Conservation (phyloP, 2,329 filamentous ascomycete genomes). For the Neoarthrinium moseri region DNA sequence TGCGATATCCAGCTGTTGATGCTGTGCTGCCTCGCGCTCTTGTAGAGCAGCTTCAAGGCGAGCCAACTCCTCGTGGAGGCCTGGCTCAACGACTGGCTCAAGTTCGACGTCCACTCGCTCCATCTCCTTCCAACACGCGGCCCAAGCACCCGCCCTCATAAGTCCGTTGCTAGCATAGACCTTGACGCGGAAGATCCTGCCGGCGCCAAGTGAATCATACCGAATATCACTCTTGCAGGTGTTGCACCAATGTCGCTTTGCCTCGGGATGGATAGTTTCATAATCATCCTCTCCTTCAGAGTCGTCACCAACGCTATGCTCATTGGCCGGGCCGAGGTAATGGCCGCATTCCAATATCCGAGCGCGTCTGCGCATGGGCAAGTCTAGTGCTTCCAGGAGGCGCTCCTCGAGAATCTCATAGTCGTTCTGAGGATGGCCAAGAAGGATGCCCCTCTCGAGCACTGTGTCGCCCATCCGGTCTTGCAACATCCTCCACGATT, state of each 20-base stretch:
- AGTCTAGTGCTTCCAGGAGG: slow-evolving; percentile 70
- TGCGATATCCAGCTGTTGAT: slow-evolving; percentile 30
- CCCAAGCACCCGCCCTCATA: slow-evolving; percentile 90
- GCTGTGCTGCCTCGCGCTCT: slow-evolving; percentile 28
- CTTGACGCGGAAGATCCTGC: slow-evolving; percentile 72
- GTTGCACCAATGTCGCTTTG: slow-evolving; percentile 53
- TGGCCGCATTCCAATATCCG: slow-evolving; percentile 75
- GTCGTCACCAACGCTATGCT: slow-evolving; percentile 40
- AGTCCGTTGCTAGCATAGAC: slow-evolving; percentile 94
- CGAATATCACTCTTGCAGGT: slow-evolving; percentile 56
- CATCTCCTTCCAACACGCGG: slow-evolving; percentile 95
- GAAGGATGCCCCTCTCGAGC: slow-evolving; percentile 69
- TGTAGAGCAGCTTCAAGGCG: slow-evolving; percentile 48
- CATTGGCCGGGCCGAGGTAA: slow-evolving; percentile 64
- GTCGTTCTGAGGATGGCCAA: slow-evolving; percentile 77
- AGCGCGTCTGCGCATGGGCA: slow-evolving; percentile 63
- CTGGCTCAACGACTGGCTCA: slow-evolving; percentile 65
- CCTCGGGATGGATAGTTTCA: slow-evolving; percentile 28
- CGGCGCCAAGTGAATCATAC: slow-evolving; percentile 50
- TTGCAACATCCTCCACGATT: slow-evolving; percentile 66
- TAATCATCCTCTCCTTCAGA: slow-evolving; percentile 47
- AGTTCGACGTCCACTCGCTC: slow-evolving; percentile 96
- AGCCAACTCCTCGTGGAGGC: slow-evolving; percentile 59
- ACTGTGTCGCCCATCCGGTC: slow-evolving; percentile 73
- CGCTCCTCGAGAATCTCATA: slow-evolving; percentile 79